Base-by-base conservation (phyloP, 2,329 filamentous ascomycete genomes). In the Hawksworthiomyces lignivorus region DNA sequence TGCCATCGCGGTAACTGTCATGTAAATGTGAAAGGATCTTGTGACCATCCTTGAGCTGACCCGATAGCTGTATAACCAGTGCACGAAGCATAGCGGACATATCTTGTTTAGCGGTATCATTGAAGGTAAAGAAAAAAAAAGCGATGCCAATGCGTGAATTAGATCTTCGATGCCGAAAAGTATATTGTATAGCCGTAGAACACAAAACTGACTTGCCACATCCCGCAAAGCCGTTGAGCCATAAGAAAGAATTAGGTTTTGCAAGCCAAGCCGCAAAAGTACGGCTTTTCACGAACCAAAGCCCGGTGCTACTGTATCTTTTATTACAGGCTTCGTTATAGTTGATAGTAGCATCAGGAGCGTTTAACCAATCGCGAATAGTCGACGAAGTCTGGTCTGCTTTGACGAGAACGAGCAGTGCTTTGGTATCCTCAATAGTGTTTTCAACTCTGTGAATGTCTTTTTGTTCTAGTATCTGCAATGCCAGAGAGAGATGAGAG, bases 61-160 rank as follows among this genome's bases (percentile, higher is more conserved):
- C 29, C 6, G 55, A 57, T 4, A 65, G 51, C 40, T 66, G 63
- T 11, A 56, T 31, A 18, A 64, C 42, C 0, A 66, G 41, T 3
- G 57, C 53, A 3, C 59, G 55, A 3, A 66, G 47, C 51, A 64
- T 54, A 1, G 54, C 48, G 0, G 49, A 58, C 0, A 48, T 19
- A 21, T 56, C 46, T 43, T 62, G 58, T 30, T 65, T 65, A 9
- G 28, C 33, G 1, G 47, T 21, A 31, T 65, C 61, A 32, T 57
- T 60, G 46, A 64, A 65, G 4, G 60, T 56, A 37, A 67, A 67
- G 50, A 59, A 67, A 48, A 67, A 67, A 45, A 59, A 64, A 2
- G 54, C 58, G 11, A 65, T 36, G 1, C 53, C 59, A 10, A 55
- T 51, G 7, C 39, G 33, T 7, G 49, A 46, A 17, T 51, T 52